These are phyloP conservation scores for Cadophora malorum DNA, from an alignment of 2,329 filamentous ascomycete species.

Conservation along the genomic window DNA sequence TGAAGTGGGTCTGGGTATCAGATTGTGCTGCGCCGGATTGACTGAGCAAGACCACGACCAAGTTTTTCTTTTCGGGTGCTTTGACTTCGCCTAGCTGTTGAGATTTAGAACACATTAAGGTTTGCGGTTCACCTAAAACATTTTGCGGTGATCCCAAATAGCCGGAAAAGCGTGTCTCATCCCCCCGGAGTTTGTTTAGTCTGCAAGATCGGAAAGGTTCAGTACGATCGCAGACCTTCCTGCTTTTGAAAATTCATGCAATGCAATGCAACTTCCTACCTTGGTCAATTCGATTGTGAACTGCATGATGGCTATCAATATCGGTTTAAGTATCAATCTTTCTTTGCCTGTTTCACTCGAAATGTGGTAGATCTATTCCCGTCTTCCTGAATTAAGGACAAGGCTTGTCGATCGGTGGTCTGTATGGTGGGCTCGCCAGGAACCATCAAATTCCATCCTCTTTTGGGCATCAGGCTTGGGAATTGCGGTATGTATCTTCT, in stretches of 20 bases:
- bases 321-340: not conserved
- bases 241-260: not conserved
- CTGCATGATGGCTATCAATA: not conserved
- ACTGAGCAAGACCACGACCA: not conserved
- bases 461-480: not conserved
- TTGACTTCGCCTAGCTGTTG: not conserved
- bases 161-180: no score
- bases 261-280: not conserved
- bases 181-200: not conserved
- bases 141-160: no score
- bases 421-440: not conserved
- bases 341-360: slow-evolving; percentile 1
- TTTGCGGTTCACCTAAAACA: no score
- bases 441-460: not conserved
- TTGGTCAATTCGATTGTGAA: not conserved
- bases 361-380: slow-evolving; percentile 12
- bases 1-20: not conserved
- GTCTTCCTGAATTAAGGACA: not conserved
- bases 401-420: not conserved
- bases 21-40: not conserved
- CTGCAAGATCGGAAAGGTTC: not conserved
- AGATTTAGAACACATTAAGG: no score
- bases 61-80: not conserved
- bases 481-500: not conserved
- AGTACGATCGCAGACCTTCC: not conserved